Evolutionary conservation across 2,329 filamentous ascomycete genomes (phyloP).

Genomic region (Penicillium nordicum): DNA sequence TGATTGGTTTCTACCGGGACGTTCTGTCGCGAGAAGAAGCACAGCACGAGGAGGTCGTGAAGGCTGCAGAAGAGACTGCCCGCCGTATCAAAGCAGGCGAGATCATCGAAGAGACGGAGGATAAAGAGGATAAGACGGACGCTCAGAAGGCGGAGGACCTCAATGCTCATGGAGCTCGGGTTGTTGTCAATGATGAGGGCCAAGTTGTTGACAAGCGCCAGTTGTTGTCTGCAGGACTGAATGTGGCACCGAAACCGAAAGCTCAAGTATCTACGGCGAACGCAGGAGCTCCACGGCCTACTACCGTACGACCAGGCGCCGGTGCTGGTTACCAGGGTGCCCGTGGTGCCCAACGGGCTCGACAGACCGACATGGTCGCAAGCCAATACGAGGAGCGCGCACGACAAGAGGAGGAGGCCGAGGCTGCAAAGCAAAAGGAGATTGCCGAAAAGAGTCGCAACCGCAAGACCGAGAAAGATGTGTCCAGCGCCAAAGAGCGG

Average conservation of each 20-base stretch:
- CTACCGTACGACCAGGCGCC: constrained; percentile 16
- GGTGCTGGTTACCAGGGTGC: constrained; percentile 35
- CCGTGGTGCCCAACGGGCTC: constrained; percentile 47
- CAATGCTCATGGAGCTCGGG: constrained; percentile 49
- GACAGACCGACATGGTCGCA: constrained; percentile 60
- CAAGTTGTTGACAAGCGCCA: constrained; percentile 63
- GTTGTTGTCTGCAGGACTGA: constrained; percentile 59
- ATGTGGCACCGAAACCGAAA: constrained; percentile 57
- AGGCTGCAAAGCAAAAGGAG: constrained; percentile 52
- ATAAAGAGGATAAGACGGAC: constrained; percentile 44
- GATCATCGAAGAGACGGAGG: constrained; percentile 23
- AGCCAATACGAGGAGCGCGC: constrained; percentile 56
- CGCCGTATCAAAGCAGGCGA: constrained; percentile 36
- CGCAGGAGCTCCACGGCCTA: constrained; percentile 16
- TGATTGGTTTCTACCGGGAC: constrained; percentile 60
- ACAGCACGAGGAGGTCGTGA: constrained; percentile 55
- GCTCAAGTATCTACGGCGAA: constrained; percentile 18
- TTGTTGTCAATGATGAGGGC: constrained; percentile 62
- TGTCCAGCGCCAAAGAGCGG: constrained; percentile 59
- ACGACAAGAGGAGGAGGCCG: constrained; percentile 56
- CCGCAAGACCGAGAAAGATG: constrained; percentile 56
- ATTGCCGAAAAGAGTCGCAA: constrained; percentile 57
- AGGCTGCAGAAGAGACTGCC: constrained; percentile 50
- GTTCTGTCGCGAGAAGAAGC: constrained; percentile 58
- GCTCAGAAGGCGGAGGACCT: constrained; percentile 56